Conservation (phyloP, 768 basidiomycete species). For the Leccinum variicolor region DNA sequence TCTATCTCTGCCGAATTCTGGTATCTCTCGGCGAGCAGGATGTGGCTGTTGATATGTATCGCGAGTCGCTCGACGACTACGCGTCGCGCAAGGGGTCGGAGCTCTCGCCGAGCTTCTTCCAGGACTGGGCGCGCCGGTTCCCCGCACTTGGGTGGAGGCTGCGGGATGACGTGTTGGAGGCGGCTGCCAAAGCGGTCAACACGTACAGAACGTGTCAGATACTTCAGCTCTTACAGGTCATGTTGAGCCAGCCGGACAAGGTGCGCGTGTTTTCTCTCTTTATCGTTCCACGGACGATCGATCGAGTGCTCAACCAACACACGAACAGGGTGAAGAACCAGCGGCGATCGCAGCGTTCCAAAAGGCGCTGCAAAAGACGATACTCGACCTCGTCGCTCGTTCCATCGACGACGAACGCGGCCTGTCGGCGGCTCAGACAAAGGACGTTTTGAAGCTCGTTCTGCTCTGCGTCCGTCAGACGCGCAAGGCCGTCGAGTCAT, state of each 20-base stretch:
- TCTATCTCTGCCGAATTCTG: slow-evolving; percentile 63
- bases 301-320: slow-evolving; percentile 5
- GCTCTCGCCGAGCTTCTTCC: slow-evolving; percentile 71
- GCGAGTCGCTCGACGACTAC: slow-evolving; percentile 68
- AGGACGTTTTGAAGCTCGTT: slow-evolving; percentile 74
- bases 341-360: slow-evolving; percentile 47
- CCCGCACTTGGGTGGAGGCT: slow-evolving; percentile 64
- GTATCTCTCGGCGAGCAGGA: slow-evolving; percentile 36
- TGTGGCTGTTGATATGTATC: slow-evolving; percentile 53
- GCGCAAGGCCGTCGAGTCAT: slow-evolving; percentile 39
- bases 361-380: slow-evolving; percentile 41
- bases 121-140: slow-evolving; percentile 69
- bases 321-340: slow-evolving; percentile 31
- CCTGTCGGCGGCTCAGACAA: slow-evolving; percentile 63
- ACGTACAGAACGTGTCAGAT: slow-evolving; percentile 72
- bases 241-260: slow-evolving; percentile 46
- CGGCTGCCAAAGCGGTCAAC: slow-evolving; percentile 64
- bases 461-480: slow-evolving; percentile 64
- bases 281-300: background rate
- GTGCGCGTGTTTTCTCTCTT: slow-evolving; percentile 8
- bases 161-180: slow-evolving; percentile 54
- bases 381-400: slow-evolving; percentile 46
- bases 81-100: slow-evolving; percentile 76
- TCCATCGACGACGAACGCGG: slow-evolving; percentile 46
- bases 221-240: slow-evolving; percentile 64